Conservation (phyloP, 352 stramenopile genomes). For the Aphanomyces astaci region DNA sequence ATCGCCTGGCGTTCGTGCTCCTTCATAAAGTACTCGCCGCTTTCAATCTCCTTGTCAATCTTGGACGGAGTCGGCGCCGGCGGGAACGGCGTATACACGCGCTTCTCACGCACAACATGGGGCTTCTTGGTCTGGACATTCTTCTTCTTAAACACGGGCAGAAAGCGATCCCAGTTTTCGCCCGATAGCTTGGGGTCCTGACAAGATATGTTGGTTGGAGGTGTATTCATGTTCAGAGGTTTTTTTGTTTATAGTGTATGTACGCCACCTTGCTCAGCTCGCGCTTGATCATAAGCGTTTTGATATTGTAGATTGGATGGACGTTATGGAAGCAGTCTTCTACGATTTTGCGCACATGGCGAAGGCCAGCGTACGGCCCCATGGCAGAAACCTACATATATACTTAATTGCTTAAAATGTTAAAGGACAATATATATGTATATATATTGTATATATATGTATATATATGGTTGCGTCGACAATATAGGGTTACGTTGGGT, state of each 20-base stretch:
- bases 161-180: conserved; percentile 98
- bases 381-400: conserved; percentile 52
- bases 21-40: conserved; percentile 99
- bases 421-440: too few relatives aligned
- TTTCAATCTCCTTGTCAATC: conserved; percentile 98
- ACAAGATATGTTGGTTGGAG: too few relatives aligned
- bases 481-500: too few relatives aligned
- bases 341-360: conserved; percentile 95
- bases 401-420: too few relatives aligned
- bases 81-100: conserved; percentile 98
- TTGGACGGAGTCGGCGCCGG: conserved; percentile 93
- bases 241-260: too few relatives aligned
- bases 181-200: conserved; percentile 94
- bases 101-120: conserved; percentile 85
- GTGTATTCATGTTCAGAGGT: too few relatives aligned
- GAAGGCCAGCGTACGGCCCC: conserved; percentile 85
- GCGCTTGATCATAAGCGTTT: conserved; percentile 99
- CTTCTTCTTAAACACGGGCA: conserved; percentile 99
- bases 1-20: conserved; percentile 90
- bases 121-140: conserved; percentile 97
- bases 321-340: conserved; percentile 99
- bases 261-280: conserved; percentile 99
- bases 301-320: conserved; percentile 99
- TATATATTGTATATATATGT: too few relatives aligned
- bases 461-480: too few relatives aligned